Evolutionary conservation across 2,329 filamentous ascomycete species (phyloP), one percentile per base, ranked within the genome.

Genomic region (Neofusicoccum sp.): DNA sequence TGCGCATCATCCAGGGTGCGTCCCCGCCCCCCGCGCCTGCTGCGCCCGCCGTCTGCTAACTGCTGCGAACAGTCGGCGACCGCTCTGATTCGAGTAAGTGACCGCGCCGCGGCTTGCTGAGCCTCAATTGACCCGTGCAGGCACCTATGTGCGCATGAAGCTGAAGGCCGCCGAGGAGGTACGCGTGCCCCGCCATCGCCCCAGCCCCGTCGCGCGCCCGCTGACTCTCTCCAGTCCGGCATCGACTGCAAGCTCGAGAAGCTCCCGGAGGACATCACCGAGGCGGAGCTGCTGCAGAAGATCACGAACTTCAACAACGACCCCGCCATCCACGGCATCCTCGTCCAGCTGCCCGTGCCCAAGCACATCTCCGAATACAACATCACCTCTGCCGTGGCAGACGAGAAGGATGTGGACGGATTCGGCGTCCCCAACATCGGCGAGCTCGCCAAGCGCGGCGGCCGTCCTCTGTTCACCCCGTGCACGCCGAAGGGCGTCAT

Each of bases 141-240:
- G 88, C 71, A 98, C 93, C 57, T 99, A 99, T 89, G 93, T 99
- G 78, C 93, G 93, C 79, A 99, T 99, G 95, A 99, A 99, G 82
- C 81, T 97, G 72, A 99, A 97, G 84, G 95, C 95, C 66, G 95
- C 95, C 62, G 82, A 90, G 75, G 95, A 98, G 84, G 90, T 92
- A 80, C 47, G 33, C 58, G 26, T 33, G 38, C 54, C 14, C 44
- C 45, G 31, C 38, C 31, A 20, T 44, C 31, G 31, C 26, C 36
- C 2, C 49, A 11, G 20, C 31, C 41, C 30, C 24, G n/a, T 11
- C 24, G 14, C 31, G 14, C 53, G n/a, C 38, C 43, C 41, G 59
- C 58, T 63, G 40, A 56, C 51, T 45, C 6, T 26, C 28, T 62
- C n/a, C 68, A 93, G 90, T 92, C 93, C 71, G 91, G 91, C 71